These are phyloP conservation scores for Tephrocybe sp. DNA, from an alignment of 768 basidiomycete genomes.

Conservation along the genomic window DNA sequence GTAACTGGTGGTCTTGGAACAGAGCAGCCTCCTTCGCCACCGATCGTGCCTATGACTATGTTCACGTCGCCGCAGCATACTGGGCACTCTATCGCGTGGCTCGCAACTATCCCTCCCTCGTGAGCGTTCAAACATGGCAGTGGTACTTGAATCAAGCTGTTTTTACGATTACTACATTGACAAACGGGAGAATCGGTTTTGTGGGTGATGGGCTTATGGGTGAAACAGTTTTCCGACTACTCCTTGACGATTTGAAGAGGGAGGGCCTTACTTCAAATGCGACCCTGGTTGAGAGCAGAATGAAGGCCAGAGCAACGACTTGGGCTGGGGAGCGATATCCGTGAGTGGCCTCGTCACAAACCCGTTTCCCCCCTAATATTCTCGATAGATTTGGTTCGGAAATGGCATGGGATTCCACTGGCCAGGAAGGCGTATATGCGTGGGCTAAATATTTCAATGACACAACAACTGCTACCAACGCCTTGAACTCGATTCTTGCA, in stretches of 20 bases:
- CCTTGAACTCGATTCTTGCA: constrained; percentile 54
- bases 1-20: constrained; percentile 61
- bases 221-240: constrained; percentile 48
- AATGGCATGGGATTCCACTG: constrained; percentile 60
- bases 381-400: constrained; percentile 51
- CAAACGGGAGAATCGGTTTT: constrained; percentile 44
- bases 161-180: constrained; percentile 45
- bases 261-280: constrained; percentile 51
- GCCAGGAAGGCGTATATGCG: constrained; percentile 56
- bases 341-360: constrained; percentile 31
- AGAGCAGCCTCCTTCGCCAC: constrained; percentile 45
- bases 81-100: constrained; percentile 60
- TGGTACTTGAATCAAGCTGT: constrained; percentile 61
- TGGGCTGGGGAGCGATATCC: constrained; percentile 54
- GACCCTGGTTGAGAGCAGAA: constrained; percentile 44
- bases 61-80: constrained; percentile 49
- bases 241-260: constrained; percentile 50
- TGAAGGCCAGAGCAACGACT: constrained; percentile 40
- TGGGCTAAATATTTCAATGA: constrained; percentile 59
- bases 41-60: constrained; percentile 54
- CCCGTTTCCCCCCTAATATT: constrained; percentile 3
- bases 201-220: constrained; percentile 53
- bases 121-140: constrained; percentile 47
- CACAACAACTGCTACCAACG: constrained; percentile 47
- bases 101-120: constrained; percentile 53